phyloP scores from a whole-genome alignment of 2,329 filamentous ascomycete genomes.

The Periconia sp. region DNA sequence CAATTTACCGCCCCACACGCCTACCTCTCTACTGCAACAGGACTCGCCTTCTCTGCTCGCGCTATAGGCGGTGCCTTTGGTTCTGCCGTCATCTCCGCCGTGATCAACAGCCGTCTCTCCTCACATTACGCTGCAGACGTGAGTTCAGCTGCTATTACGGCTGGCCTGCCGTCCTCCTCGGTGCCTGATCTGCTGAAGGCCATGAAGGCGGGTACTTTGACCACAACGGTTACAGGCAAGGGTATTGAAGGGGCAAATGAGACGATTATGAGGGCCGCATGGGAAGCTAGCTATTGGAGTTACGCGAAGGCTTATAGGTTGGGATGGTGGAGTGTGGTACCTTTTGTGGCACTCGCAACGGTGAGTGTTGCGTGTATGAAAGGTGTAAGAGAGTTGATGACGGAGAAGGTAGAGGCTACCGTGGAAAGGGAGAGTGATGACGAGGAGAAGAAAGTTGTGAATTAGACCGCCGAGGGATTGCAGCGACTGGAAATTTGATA shows the following conservation, averaged over 20 bases:
- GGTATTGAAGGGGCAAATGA: constrained; percentile 22
- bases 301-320: constrained; percentile 36
- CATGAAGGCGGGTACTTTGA: constrained; percentile 22
- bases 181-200: constrained; percentile 23
- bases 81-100: constrained; percentile 36
- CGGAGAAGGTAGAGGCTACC: constrained; percentile 39
- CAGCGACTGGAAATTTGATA: no score
- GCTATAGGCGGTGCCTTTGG: constrained; percentile 42
- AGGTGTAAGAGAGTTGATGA: constrained; percentile 36
- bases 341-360: constrained; percentile 36
- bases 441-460: constrained; percentile 13
- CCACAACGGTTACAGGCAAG: constrained; percentile 14
- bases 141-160: constrained; percentile 24
- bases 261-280: constrained; percentile 25
- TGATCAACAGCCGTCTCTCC: constrained; percentile 31
- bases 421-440: constrained; percentile 29
- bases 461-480: no score
- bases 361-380: constrained; percentile 31
- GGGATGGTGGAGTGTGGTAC: constrained; percentile 40
- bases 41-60: constrained; percentile 39
- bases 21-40: constrained; percentile 37
- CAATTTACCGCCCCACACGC: constrained; percentile 41
- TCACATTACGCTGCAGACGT: constrained; percentile 28
- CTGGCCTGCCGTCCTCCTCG: constrained; percentile 28
- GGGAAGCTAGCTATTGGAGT: constrained; percentile 34